phyloP scores from a whole-genome alignment of 495 filamentous ascomycete genomes.

The Penicillium goetzii region DNA sequence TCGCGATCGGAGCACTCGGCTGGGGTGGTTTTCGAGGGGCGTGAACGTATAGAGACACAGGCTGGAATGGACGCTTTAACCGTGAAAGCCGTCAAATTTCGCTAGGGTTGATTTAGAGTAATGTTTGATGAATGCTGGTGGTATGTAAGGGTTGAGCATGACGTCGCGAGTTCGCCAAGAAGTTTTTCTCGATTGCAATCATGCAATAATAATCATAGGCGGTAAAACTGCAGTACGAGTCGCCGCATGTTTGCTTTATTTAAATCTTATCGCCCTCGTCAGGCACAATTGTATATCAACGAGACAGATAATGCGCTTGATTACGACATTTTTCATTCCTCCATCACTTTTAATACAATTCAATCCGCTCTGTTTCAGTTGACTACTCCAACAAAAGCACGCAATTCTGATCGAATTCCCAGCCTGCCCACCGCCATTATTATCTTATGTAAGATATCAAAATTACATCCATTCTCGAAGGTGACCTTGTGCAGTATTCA shows the following conservation, averaged over 20 bases:
- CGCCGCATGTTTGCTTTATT: background rate
- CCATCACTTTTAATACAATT: background rate
- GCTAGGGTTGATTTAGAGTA: background rate
- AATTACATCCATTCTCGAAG: background rate
- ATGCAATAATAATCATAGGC: slow-evolving; percentile 1
- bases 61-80: background rate
- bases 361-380: background rate
- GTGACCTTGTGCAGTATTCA: no score
- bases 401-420: background rate
- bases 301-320: background rate
- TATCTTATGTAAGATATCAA: slow-evolving; percentile 2
- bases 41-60: background rate
- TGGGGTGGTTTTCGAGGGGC: background rate
- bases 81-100: background rate
- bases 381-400: background rate
- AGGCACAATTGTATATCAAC: background rate
- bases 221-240: background rate
- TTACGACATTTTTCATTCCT: background rate
- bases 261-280: background rate
- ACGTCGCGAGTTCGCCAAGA: slow-evolving; percentile 26
- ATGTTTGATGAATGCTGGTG: slow-evolving; percentile 7
- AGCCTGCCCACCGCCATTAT: no score
- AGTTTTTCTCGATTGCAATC: slow-evolving; percentile 17
- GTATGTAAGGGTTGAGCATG: slow-evolving; percentile 24
- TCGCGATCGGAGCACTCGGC: slow-evolving; percentile 12